These are phyloP conservation scores for Zygosaccharomyces gambellarensis DNA, from an alignment of 805 yeast species.

Conservation along the genomic window DNA sequence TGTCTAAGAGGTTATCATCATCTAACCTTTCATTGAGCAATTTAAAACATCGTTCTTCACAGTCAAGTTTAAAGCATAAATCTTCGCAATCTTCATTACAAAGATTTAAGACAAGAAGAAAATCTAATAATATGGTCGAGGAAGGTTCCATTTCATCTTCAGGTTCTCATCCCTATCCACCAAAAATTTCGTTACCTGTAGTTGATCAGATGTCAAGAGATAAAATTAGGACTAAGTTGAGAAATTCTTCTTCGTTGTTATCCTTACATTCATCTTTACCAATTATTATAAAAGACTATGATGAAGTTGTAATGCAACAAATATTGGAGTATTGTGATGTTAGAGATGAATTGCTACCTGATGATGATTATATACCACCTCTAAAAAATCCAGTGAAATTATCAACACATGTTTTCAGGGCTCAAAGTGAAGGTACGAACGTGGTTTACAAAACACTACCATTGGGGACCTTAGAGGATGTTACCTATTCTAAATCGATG, in stretches of 20 bases:
- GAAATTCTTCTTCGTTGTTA: conserved; percentile 36
- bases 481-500: conserved; percentile 19
- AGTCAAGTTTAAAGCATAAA: conserved; percentile 29
- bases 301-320: conserved; percentile 24
- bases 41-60: conserved; percentile 24
- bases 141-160: conserved; percentile 14
- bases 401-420: conserved; percentile 22
- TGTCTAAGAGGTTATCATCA: conserved; percentile 21
- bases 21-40: conserved; percentile 21
- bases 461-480: conserved; percentile 16
- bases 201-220: conserved; percentile 53
- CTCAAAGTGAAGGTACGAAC: conserved; percentile 14
- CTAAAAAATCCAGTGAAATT: conserved; percentile 11
- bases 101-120: conserved; percentile 28
- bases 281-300: conserved; percentile 23
- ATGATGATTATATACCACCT: conserved; percentile 14
- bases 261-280: conserved; percentile 29
- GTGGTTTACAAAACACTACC: conserved; percentile 24
- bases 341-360: conserved; percentile 17
- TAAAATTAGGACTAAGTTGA: conserved; percentile 49
- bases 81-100: conserved; percentile 33
- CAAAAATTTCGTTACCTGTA: conserved; percentile 52
- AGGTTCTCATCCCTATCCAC: conserved; percentile 11
- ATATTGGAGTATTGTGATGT: conserved; percentile 25
- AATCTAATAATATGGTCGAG: conserved; percentile 20